These are phyloP conservation scores for Lepidium africanum DNA, from an alignment of 345 rosid species.

Conservation along the genomic window DNA sequence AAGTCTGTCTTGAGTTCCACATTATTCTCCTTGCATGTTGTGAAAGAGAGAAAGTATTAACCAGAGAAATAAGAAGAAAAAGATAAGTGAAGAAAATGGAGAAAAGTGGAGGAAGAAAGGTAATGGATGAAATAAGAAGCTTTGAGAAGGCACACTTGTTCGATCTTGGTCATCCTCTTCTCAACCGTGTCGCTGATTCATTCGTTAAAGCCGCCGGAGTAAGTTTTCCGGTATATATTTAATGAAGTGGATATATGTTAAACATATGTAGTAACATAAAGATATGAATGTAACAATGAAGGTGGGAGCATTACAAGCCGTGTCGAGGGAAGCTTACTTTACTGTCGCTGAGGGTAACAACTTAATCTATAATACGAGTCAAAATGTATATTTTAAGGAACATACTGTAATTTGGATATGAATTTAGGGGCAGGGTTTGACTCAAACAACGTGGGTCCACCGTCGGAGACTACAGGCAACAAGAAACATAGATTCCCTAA, in stretches of 20 bases:
- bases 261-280: background rate
- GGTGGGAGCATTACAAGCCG: slow-evolving; percentile 90
- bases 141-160: slow-evolving; percentile 59
- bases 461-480: slow-evolving; percentile 33
- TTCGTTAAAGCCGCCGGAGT: slow-evolving; percentile 91
- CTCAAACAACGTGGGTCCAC: slow-evolving; percentile 35
- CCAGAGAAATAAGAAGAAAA: background rate
- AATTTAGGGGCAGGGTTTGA: slow-evolving; percentile 46
- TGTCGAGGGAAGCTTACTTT: slow-evolving; percentile 67
- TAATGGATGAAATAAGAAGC: slow-evolving; percentile 44
- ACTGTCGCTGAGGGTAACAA: slow-evolving; percentile 51
- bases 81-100: slow-evolving; percentile 21
- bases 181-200: slow-evolving; percentile 81
- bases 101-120: slow-evolving; percentile 24
- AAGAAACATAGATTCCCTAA: slow-evolving; percentile 54
- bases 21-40: slow-evolving; percentile 12
- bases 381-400: background rate
- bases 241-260: background rate
- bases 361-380: background rate
- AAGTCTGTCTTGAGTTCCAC: slow-evolving; percentile 14
- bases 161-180: slow-evolving; percentile 95
- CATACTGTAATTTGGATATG: background rate
- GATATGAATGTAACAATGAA: slow-evolving; percentile 1
- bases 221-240: background rate
- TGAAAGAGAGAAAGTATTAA: background rate